Evolutionary conservation across 306 rosid species (phyloP), one percentile per base, ranked within the genome.

Genomic region (Lagenaria siceraria): DNA sequence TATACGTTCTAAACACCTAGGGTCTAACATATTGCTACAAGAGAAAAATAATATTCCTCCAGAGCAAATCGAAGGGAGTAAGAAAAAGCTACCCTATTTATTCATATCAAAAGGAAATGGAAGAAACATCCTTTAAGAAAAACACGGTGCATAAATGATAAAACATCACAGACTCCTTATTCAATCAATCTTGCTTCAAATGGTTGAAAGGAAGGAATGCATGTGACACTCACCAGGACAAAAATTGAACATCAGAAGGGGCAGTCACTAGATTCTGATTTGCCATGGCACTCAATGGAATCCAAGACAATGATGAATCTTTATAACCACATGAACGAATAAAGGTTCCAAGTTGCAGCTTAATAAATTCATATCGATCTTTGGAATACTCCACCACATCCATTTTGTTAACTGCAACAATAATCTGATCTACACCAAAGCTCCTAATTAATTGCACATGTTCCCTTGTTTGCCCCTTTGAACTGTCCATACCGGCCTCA

Each of bases 381-480:
- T 88, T 85, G 76, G 98, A 89, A 81, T 88, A 95, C 46, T 71
- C 90, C 74, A 95, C 90, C n/a, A 19, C 87, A 90, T 95, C 99
- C 97, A 95, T 89, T 87, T 95, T 95, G 84, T 95, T 95, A 49
- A 95, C 82, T 7, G 91, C 99, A 83, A 95, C 92, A 83, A 92
- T 88, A 72, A 95, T 77, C 83, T 89, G 97, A 77, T 92, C 99
- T 72, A 95, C 99, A 75, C 99, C 99, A 84, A 95, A 95, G 76
- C 99, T 95, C 86, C 99, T 90, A 69, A 95, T 88, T 25, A 95
- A 95, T 77, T 92, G 97, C 55, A 93, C 97, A 75, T 95, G 99
- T 82, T 95, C 99, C 86, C 82, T 87, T 71, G 99, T 95, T 83
- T 90, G 97, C 62, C 99, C 99, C 87, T 92, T 92, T 81, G 80